Evolutionary conservation across 805 yeast genomes (phyloP).

Genomic region (Gaillardinia entomophila): DNA sequence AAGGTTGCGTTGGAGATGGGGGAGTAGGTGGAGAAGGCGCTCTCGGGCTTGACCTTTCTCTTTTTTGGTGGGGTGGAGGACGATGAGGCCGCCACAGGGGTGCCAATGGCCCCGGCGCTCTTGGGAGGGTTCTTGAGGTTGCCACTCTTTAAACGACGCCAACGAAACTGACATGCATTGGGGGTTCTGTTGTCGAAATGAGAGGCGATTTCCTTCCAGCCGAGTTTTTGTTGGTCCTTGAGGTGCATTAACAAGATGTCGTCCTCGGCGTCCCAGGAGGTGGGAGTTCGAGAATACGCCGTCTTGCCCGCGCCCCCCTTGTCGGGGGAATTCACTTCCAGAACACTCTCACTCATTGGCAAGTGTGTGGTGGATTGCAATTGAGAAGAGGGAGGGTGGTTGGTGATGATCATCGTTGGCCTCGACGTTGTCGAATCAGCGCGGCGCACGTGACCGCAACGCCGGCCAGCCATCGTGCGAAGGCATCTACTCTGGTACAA

Average conservation of each 20-base stretch:
- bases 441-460: no score
- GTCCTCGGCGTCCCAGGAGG: conserved; percentile 45
- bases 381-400: background rate
- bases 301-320: background rate
- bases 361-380: background rate
- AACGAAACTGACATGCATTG: conserved; percentile 43
- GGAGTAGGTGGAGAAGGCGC: conserved; percentile 22
- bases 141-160: conserved; percentile 42
- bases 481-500: no score
- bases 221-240: conserved; percentile 40
- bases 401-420: background rate
- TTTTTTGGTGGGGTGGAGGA: conserved; percentile 4
- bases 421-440: no score
- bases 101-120: conserved; percentile 20
- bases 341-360: background rate
- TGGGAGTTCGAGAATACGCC: conserved; percentile 32
- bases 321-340: background rate
- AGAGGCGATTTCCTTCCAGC: conserved; percentile 43
- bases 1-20: conserved; percentile 32
- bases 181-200: conserved; percentile 41
- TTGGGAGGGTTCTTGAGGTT: conserved; percentile 41
- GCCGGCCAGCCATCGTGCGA: no score
- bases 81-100: conserved; percentile 2
- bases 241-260: conserved; percentile 41
- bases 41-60: conserved; percentile 4